Evolutionary conservation across 148 eudicot genomes (phyloP), one percentile per base, ranked within the genome.

Genomic region (Chenopodium quinoa): DNA sequence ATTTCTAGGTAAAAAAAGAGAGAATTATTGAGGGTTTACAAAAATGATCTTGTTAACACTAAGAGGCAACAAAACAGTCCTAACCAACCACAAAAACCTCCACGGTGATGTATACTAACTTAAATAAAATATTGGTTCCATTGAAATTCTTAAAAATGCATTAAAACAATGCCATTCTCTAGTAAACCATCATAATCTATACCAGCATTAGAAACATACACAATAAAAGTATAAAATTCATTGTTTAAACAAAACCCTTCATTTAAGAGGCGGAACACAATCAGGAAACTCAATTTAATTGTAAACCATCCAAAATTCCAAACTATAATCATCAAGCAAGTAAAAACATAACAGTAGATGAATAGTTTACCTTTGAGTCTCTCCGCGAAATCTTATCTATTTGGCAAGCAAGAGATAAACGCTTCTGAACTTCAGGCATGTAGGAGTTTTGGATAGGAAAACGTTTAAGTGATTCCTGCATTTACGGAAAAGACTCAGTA

Each of bases 341-440:
- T 63, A 12, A 47, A 72, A 81, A 9, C 12, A 22, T 25, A 73
- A 58, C 75, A 71, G 48, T 48, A 73, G 17, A 81, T 20, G 23
- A 62, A 60, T 48, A 32, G 56, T 85, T 47, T 82, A 95, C 99
- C 99, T 93, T 91, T 72, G 97, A 89, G 31, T 88, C 95, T 83
- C 90, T 93, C 50, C 97, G 86, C 40, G 77, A 68, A 87, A 93
- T 89, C 87, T 92, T 95, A 86, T 95, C 97, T 79, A 95, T 89
- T 90, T 95, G 97, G 50, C 91, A 90, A 23, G 99, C 97, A 85
- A 95, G 91, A 81, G 99, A 95, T 78, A 91, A 84, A 46, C 93
- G 88, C 73, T 90, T 95, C 82, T 81, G 47, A 87, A 95, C 86
- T 87, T 91, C 99, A 27, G 94, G 90, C 95, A 93, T 93, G 87